Evolutionary conservation across 73 alveolate species (phyloP).

Genomic region (Blepharisma stoltei): DNA sequence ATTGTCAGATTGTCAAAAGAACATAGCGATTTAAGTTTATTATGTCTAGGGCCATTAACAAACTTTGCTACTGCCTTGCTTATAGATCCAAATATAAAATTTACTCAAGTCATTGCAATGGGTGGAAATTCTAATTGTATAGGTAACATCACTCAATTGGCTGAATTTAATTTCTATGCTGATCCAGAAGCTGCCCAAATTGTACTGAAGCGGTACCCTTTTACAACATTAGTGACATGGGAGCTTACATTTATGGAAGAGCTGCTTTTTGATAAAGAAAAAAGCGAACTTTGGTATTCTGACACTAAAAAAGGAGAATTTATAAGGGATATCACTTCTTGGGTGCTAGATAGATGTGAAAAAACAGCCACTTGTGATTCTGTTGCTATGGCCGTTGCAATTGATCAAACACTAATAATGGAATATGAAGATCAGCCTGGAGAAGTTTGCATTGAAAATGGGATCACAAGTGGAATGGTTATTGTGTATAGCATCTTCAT

Average conservation of each 20-base stretch:
- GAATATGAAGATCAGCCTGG: not conserved
- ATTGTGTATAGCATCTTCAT: too few relatives aligned
- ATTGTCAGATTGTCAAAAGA: not conserved
- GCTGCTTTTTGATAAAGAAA: not conserved
- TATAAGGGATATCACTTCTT: not conserved
- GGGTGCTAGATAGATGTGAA: not conserved
- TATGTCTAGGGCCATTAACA: slow-evolving; percentile 69
- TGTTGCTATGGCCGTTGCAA: not conserved
- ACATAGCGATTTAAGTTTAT: slow-evolving; percentile 33
- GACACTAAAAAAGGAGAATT: not conserved
- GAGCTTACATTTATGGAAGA: slow-evolving; percentile 19
- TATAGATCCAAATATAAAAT: slow-evolving; percentile 56
- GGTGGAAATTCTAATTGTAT: slow-evolving; percentile 61
- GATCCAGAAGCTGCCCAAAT: slow-evolving; percentile 80
- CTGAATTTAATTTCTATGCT: slow-evolving; percentile 58
- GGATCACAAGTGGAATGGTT: too few relatives aligned
- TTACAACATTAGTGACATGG: slow-evolving; percentile 37
- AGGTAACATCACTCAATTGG: slow-evolving; percentile 68
- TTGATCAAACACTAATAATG: not conserved
- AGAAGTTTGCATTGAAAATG: too few relatives aligned
- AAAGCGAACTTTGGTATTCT: not conserved
- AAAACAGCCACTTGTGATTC: not conserved
- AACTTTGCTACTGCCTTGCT: slow-evolving; percentile 64
- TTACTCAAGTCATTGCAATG: slow-evolving; percentile 54
- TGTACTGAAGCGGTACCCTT: slow-evolving; percentile 32